These are phyloP conservation scores for Physocladia obscura DNA, from an alignment of 192 early-diverging fungal genomes.

Conservation along the genomic window DNA sequence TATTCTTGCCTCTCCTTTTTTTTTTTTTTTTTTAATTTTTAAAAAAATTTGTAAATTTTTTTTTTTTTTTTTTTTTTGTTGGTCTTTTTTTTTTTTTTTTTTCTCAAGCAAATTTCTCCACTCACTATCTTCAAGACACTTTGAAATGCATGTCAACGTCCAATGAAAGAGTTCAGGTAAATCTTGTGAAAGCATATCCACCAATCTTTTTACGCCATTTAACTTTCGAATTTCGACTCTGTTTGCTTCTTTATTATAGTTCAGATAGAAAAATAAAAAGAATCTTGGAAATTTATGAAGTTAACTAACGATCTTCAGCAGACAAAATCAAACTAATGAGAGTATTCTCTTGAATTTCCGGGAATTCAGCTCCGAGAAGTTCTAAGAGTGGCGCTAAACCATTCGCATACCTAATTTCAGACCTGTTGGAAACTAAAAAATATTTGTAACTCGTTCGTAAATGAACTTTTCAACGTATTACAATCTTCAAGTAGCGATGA, in stretches of 20 bases:
- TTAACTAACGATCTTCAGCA: conserved; percentile 47
- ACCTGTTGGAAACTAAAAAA: conserved; percentile 40
- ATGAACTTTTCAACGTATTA: conserved; percentile 14
- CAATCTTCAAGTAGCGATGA: conserved; percentile 51
- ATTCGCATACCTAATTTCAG: conserved; percentile 50
- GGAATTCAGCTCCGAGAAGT: conserved; percentile 46
- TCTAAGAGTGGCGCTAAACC: conserved; percentile 48
- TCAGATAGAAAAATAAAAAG: not conserved
- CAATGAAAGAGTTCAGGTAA: conserved; percentile 42
- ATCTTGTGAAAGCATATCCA: conserved; percentile 48
- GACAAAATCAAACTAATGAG: conserved; percentile 43
- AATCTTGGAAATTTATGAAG: not conserved
- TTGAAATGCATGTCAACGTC: conserved; percentile 44
- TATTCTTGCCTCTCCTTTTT: no score
- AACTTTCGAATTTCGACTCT: conserved; percentile 47
- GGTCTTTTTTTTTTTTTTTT: no score
- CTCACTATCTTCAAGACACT: conserved; percentile 53
- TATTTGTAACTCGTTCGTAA: not conserved
- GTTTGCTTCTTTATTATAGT: conserved; percentile 37
- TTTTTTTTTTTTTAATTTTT: no score
- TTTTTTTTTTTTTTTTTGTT: no score
- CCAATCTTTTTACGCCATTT: conserved; percentile 42
- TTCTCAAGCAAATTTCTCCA: no score
- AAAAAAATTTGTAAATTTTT: no score
- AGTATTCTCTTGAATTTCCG: conserved; percentile 52